Evolutionary conservation across 1,139 yeast species (phyloP).

Genomic region (Sugiyamaella neomexicana): DNA sequence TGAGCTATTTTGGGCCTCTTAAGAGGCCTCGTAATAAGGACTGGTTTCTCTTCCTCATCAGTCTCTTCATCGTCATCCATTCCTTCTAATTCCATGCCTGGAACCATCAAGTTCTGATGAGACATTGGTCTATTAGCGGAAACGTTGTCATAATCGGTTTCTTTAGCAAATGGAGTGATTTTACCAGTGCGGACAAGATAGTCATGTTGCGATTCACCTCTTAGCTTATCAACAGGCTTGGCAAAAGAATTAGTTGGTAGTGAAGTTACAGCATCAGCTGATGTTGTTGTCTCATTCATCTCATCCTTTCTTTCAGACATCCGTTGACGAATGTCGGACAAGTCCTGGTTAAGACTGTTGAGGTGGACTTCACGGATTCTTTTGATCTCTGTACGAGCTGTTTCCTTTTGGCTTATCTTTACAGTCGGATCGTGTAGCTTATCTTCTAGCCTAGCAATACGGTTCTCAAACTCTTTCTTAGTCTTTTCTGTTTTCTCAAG

Average conservation of each 20-base stretch:
- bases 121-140: slow-evolving; percentile 30
- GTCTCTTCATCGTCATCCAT: slow-evolving; percentile 28
- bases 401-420: slow-evolving; percentile 64
- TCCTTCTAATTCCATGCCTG: slow-evolving; percentile 44
- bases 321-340: slow-evolving; percentile 63
- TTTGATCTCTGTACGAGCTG: slow-evolving; percentile 55
- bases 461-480: slow-evolving; percentile 44
- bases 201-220: slow-evolving; percentile 77
- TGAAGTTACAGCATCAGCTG: slow-evolving; percentile 3
- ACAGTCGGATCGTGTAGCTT: slow-evolving; percentile 56
- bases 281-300: slow-evolving; percentile 3
- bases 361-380: slow-evolving; percentile 56
- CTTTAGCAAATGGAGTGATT: slow-evolving; percentile 88
- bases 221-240: slow-evolving; percentile 42
- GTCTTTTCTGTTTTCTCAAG: slow-evolving; percentile 59
- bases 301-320: slow-evolving; percentile 40
- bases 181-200: slow-evolving; percentile 85
- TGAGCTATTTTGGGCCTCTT: slow-evolving; percentile 10
- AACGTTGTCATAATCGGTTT: slow-evolving; percentile 49
- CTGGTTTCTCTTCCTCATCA: slow-evolving; percentile 16
- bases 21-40: slow-evolving; percentile 18
- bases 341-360: slow-evolving; percentile 55
- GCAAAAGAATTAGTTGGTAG: slow-evolving; percentile 18
- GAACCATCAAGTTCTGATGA: slow-evolving; percentile 48
- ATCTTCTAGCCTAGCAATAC: slow-evolving; percentile 50